Percentiles rank a stretch among this genome's conserved stretches.
phyloP scores from a whole-genome alignment of 148 eudicot genomes.

The Nepenthes mirabilis region DNA sequence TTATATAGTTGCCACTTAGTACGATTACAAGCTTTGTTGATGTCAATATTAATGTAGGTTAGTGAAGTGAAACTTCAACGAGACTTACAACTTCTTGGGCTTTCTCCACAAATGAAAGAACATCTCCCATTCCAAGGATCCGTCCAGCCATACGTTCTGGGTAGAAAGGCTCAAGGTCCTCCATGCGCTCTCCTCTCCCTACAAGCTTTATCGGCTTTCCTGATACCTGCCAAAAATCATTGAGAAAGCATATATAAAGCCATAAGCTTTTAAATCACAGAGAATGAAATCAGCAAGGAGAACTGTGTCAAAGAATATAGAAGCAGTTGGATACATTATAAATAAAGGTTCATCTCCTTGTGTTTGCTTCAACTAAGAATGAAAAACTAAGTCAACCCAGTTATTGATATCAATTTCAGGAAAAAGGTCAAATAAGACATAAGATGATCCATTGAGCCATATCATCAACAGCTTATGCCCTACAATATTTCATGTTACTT shows the following conservation, averaged over 20 bases:
- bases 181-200: constrained; percentile 97
- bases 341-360: too few species aligned
- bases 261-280: neutral
- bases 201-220: constrained; percentile 99
- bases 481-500: too few species aligned
- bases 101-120: constrained; percentile 93
- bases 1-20: too few species aligned
- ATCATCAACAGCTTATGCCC: too few species aligned
- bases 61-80: neutral
- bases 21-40: too few species aligned
- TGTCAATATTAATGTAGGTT: neutral
- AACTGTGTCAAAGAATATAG: too few species aligned
- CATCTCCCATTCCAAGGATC: constrained; percentile 97
- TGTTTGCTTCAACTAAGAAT: too few species aligned
- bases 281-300: neutral
- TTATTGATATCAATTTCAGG: too few species aligned
- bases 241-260: neutral
- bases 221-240: constrained; percentile 47
- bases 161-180: constrained; percentile 96
- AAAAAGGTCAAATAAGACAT: too few species aligned
- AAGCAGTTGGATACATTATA: too few species aligned
- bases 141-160: constrained; percentile 99
- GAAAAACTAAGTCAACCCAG: too few species aligned
- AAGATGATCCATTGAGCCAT: too few species aligned
- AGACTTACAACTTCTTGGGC: constrained; percentile 94